Evolutionary conservation across 106 monocot species (phyloP).

Genomic region (Amphibolis antarctica): DNA sequence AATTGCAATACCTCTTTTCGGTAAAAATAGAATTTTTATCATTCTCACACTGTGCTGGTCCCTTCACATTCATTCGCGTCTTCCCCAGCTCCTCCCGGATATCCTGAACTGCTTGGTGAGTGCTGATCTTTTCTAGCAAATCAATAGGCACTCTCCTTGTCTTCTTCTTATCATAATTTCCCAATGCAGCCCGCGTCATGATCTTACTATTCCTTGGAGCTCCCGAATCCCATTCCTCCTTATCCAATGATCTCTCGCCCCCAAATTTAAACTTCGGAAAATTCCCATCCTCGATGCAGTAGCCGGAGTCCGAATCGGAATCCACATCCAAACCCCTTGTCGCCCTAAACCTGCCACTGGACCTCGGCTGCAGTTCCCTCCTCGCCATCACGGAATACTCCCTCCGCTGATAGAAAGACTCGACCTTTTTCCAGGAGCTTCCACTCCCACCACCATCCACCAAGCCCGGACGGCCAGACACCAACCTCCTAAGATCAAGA

Average conservation of each 20-base stretch:
- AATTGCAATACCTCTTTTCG: constrained; percentile 41
- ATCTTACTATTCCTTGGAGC: constrained; percentile 14
- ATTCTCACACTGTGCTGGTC: constrained; percentile 5
- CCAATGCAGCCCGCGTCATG: constrained; percentile 55
- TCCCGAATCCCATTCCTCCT: constrained; percentile 1
- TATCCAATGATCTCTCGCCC: constrained; percentile 15
- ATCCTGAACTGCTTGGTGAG: constrained; percentile 21
- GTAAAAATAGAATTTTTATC: constrained; percentile 45
- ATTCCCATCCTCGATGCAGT: constrained; percentile 1
- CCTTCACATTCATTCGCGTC: constrained; percentile 12
- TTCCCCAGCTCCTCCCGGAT: constrained; percentile 41
- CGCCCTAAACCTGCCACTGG: background rate
- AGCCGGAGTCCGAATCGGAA: constrained; percentile 13
- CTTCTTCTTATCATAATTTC: constrained; percentile 49
- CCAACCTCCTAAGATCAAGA: constrained; percentile 35
- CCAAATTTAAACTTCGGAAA: constrained; percentile 18
- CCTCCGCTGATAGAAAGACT: constrained; percentile 25
- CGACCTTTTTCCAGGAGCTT: background rate
- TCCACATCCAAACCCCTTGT: background rate
- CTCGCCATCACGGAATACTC: constrained; percentile 20
- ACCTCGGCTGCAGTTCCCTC: background rate
- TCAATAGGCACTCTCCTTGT: constrained; percentile 29
- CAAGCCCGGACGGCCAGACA: constrained; percentile 12
- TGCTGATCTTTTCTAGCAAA: constrained; percentile 18
- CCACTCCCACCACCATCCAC: background rate